Evolutionary conservation across 371 early-diverging fungal species (phyloP).

Genomic region (Saksenaea vasiformis): DNA sequence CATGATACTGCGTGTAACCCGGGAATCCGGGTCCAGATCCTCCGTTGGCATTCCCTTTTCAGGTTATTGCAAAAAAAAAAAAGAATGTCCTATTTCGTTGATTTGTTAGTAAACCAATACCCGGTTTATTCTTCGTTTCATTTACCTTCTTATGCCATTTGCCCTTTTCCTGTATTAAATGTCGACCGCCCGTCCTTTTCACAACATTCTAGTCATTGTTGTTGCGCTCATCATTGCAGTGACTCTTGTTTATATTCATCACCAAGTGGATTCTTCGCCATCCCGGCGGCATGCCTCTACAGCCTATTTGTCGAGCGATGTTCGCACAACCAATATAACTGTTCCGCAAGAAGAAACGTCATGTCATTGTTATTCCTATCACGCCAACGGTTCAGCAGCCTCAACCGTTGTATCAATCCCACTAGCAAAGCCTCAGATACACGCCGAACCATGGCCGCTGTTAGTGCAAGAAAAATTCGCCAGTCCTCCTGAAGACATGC

Average conservation of each 20-base stretch:
- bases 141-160: neutral
- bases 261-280: neutral
- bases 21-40: too few species aligned
- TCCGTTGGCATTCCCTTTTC: too few species aligned
- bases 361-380: neutral
- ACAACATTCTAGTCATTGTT: neutral
- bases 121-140: neutral
- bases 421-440: neutral
- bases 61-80: neutral
- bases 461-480: neutral
- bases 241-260: neutral
- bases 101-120: too few species aligned
- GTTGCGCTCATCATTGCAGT: neutral
- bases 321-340: neutral
- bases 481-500: constrained; percentile 6
- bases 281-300: neutral
- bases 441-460: neutral
- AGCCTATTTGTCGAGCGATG: neutral
- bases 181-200: neutral
- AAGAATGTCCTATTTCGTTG: neutral
- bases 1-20: too few species aligned
- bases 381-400: neutral
- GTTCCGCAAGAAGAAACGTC: neutral
- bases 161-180: neutral
- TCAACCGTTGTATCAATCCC: neutral